A percentile compares a stretch with the other conserved stretches of the same genome.
These are phyloP conservation scores for Colletotrichum lupini DNA, from an alignment of 2,329 filamentous ascomycete genomes.

Conservation along the genomic window DNA sequence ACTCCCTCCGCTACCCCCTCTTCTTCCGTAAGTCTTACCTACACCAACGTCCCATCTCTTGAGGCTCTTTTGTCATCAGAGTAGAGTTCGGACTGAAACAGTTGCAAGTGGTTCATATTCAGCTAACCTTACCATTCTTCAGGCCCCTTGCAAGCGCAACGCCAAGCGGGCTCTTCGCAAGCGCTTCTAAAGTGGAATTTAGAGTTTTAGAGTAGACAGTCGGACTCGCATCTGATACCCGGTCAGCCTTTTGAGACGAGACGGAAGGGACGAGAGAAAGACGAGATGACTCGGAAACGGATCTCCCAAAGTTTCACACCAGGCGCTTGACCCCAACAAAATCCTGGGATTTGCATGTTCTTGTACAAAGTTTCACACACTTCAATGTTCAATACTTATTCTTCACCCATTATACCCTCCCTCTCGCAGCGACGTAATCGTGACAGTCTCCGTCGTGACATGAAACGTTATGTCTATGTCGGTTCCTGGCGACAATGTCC, in stretches of 20 bases:
- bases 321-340: conserved; percentile 14
- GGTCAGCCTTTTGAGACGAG: conserved; percentile 13
- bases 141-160: conserved; percentile 29
- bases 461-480: conserved; percentile 6
- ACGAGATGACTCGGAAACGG: conserved; percentile 29
- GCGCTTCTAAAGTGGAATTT: conserved; percentile 22
- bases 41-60: background rate
- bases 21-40: conserved; percentile 13
- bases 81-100: conserved; percentile 19
- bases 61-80: background rate
- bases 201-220: conserved; percentile 16
- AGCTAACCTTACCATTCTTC: background rate
- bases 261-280: background rate
- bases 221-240: conserved; percentile 27
- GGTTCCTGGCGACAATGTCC: background rate
- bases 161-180: conserved; percentile 32
- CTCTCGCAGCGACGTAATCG: background rate
- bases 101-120: background rate
- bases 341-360: conserved; percentile 32
- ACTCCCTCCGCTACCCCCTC: conserved; percentile 7
- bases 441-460: conserved; percentile 1
- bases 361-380: conserved; percentile 33
- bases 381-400: conserved; percentile 34
- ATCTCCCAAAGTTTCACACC: conserved; percentile 9
- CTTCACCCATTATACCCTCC: background rate